Conservation (phyloP, 2,329 filamentous ascomycete genomes). For the Stagonosporopsis cucurbitacearum region DNA sequence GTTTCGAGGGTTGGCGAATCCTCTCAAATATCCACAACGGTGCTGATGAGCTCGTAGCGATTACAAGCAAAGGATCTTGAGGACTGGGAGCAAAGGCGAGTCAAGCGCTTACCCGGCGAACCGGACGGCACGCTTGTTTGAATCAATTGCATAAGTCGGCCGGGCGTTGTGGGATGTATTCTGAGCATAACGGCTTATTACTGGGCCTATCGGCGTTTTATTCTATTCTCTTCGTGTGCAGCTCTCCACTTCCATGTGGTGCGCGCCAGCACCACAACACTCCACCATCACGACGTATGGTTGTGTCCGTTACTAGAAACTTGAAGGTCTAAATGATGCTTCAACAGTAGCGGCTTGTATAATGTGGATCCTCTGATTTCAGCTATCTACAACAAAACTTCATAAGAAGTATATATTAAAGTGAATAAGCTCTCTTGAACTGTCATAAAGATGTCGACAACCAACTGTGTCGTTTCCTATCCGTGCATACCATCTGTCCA, state of each 20-base stretch:
- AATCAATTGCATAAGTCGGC: slow-evolving; percentile 2
- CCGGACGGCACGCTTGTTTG: slow-evolving; percentile 75
- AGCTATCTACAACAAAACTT: slow-evolving; percentile 14
- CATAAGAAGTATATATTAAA: slow-evolving; percentile 20
- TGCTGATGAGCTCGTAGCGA: slow-evolving; percentile 59
- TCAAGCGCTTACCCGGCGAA: slow-evolving; percentile 88
- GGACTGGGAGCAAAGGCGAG: slow-evolving; percentile 95
- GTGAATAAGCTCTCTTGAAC: slow-evolving; percentile 14
- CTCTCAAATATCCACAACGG: neutral
- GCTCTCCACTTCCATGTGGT: neutral
- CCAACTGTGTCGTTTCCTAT: slow-evolving; percentile 7
- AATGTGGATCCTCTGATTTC: slow-evolving; percentile 12
- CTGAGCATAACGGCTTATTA: neutral
- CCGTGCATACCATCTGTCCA: slow-evolving; percentile 3
- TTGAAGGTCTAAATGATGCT: neutral
- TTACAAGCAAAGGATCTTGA: slow-evolving; percentile 89
- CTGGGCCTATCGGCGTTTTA: slow-evolving; percentile 6
- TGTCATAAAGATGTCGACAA: slow-evolving; percentile 14
- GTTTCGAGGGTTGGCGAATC: neutral
- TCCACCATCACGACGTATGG: neutral
- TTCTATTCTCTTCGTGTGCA: neutral
- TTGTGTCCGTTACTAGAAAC: no score
- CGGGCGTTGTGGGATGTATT: slow-evolving; percentile 6
- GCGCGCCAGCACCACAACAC: neutral
- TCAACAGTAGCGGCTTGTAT: neutral